Percentiles rank a stretch among this genome's conserved stretches.
Conservation (phyloP, 2,329 filamentous ascomycete genomes). For the Ophiostoma himal-ulmi region DNA sequence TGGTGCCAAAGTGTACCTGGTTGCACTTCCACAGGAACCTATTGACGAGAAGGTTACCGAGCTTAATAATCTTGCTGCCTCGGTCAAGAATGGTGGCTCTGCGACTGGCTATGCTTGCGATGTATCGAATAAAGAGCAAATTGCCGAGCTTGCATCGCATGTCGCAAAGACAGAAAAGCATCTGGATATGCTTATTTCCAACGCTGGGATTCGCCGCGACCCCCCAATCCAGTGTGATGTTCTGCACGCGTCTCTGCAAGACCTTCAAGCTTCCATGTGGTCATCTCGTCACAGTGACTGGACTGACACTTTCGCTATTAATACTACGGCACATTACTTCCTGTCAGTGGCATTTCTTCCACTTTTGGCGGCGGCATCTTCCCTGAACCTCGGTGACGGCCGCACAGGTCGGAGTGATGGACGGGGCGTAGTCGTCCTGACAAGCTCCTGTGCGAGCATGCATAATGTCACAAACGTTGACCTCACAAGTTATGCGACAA, state of each 20-base stretch:
- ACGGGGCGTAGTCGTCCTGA: slow-evolving; percentile 32
- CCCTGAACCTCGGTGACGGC: slow-evolving; percentile 31
- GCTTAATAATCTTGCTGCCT: slow-evolving; percentile 51
- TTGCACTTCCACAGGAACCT: slow-evolving; percentile 58
- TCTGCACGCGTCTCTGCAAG: slow-evolving; percentile 20
- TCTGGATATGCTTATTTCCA: slow-evolving; percentile 37
- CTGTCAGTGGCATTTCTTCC: slow-evolving; percentile 58
- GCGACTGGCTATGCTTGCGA: slow-evolving; percentile 46
- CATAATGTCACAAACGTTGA: slow-evolving; percentile 43
- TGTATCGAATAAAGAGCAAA: slow-evolving; percentile 56
- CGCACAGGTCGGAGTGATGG: slow-evolving; percentile 13
- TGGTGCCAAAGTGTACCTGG: slow-evolving; percentile 65
- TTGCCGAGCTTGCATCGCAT: slow-evolving; percentile 52
- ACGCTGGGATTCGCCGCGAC: slow-evolving; percentile 25
- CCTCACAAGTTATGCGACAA: slow-evolving; percentile 46
- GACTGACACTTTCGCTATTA: slow-evolving; percentile 66
- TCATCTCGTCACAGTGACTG: slow-evolving; percentile 52
- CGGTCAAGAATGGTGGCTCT: slow-evolving; percentile 4
- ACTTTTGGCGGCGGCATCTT: slow-evolving; percentile 46
- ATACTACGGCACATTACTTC: slow-evolving; percentile 66
- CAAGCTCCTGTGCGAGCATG: slow-evolving; percentile 40
- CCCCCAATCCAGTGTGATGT: slow-evolving; percentile 21
- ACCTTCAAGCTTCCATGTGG: slow-evolving; percentile 48
- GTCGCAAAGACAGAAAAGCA: slow-evolving; percentile 47
- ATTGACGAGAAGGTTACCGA: slow-evolving; percentile 54